These are phyloP conservation scores for Stephanodiscus minutulus DNA, from an alignment of 108 stramenopile species.

Conservation along the genomic window DNA sequence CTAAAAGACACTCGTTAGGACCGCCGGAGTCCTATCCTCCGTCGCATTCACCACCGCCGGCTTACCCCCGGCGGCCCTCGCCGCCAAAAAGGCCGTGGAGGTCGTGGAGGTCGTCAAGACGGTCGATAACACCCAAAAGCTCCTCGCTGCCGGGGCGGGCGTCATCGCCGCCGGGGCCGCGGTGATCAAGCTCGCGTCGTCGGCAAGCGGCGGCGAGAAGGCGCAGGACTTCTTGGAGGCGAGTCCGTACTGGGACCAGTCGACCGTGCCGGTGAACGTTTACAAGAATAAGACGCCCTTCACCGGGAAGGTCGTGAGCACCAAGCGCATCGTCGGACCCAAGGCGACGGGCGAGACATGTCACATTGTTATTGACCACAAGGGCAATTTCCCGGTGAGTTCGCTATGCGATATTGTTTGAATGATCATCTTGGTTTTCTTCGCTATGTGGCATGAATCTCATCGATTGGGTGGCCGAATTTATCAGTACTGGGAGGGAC, in stretches of 20 bases:
- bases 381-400: slow-evolving; percentile 69
- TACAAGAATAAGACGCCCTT: slow-evolving; percentile 84
- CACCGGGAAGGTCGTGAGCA: slow-evolving; percentile 76
- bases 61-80: slow-evolving; percentile 61
- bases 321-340: slow-evolving; percentile 85
- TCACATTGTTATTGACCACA: slow-evolving; percentile 83
- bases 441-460: not conserved
- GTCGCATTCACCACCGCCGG: slow-evolving; percentile 71
- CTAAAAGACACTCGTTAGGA: slow-evolving; percentile 57
- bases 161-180: slow-evolving; percentile 68
- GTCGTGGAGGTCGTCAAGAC: slow-evolving; percentile 68
- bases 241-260: slow-evolving; percentile 74
- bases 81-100: slow-evolving; percentile 65
- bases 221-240: slow-evolving; percentile 86
- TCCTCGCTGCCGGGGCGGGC: slow-evolving; percentile 67
- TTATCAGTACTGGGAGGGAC: slow-evolving; percentile 79
- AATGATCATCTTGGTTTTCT: not conserved
- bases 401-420: not conserved
- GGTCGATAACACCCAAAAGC: slow-evolving; percentile 64
- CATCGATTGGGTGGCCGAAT: not conserved
- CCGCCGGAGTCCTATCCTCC: slow-evolving; percentile 68
- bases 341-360: slow-evolving; percentile 80
- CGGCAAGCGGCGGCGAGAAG: slow-evolving; percentile 6
- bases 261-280: slow-evolving; percentile 73
- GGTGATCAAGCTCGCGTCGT: slow-evolving; percentile 42